These are phyloP conservation scores for Ceratobasidium sp. DNA, from an alignment of 1,284 basidiomycete genomes.

Conservation along the genomic window DNA sequence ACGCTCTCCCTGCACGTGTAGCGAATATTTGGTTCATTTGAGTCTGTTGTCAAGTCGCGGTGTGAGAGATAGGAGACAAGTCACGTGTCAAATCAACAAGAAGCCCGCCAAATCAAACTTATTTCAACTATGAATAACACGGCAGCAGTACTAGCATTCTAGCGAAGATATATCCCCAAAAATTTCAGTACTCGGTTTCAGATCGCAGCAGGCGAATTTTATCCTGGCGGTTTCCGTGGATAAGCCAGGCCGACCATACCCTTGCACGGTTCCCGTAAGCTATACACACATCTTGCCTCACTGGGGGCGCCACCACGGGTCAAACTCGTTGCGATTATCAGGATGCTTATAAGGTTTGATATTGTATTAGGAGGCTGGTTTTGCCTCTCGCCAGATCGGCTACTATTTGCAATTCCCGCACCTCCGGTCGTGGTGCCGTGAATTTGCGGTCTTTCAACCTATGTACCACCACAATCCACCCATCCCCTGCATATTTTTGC, in stretches of 20 bases:
- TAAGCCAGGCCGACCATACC: neutral
- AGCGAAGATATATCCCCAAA: neutral
- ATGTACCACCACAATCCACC: neutral
- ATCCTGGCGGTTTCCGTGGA: neutral
- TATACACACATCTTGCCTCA: neutral
- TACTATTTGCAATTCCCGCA: slow-evolving; percentile 23
- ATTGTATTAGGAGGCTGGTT: slow-evolving; percentile 21
- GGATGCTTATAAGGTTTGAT: slow-evolving; percentile 25
- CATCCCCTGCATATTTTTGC: slow-evolving; percentile 18
- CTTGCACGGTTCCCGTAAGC: neutral
- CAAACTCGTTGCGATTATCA: neutral
- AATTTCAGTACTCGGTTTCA: neutral
- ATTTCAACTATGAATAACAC: neutral
- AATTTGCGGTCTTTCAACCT: neutral
- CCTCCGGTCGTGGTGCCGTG: slow-evolving; percentile 2
- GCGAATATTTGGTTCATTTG: slow-evolving; percentile 30
- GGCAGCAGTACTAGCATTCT: neutral
- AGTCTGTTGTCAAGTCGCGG: neutral
- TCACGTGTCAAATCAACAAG: slow-evolving; percentile 2
- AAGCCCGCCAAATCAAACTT: neutral
- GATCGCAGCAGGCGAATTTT: neutral
- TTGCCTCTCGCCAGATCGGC: slow-evolving; percentile 23
- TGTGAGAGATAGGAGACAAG: neutral
- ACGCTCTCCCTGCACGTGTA: slow-evolving; percentile 80
- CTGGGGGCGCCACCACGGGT: neutral